Conservation (phyloP, 2,329 filamentous ascomycete species). For the Neofusicoccum laricinum region DNA sequence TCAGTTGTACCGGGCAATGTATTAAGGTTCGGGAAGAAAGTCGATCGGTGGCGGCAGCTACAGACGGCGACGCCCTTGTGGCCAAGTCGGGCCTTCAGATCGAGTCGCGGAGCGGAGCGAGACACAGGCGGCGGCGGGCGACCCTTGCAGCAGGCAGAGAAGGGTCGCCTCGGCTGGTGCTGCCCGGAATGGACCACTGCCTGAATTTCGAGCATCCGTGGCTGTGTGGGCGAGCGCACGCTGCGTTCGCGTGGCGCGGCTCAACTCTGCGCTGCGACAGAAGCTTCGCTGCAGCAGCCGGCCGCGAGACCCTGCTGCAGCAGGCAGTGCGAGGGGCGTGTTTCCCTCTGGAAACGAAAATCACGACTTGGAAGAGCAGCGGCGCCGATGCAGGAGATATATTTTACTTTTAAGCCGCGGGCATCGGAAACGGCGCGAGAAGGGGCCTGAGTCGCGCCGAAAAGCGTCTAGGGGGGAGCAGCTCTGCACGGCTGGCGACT, state of each 20-base stretch:
- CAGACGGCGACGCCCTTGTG: neutral
- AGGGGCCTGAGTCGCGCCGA: neutral
- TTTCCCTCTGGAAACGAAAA: neutral
- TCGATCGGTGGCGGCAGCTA: neutral
- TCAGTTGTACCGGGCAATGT: neutral
- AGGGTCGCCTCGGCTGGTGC: neutral
- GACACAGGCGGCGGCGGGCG: neutral
- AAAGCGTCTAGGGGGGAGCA: neutral
- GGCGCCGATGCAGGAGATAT: neutral
- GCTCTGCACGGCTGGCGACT: neutral
- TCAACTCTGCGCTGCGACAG: constrained; percentile 6
- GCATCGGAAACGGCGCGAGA: neutral
- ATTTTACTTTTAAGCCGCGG: constrained; percentile 3
- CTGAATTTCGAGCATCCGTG: neutral
- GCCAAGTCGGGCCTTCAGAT: neutral
- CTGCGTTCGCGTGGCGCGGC: neutral
- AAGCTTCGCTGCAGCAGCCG: constrained; percentile 2
- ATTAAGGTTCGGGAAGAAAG: constrained; percentile 4
- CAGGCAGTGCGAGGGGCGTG: neutral
- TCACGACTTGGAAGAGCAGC: neutral
- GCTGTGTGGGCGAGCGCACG: neutral
- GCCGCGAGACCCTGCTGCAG: neutral
- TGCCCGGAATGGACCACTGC: neutral
- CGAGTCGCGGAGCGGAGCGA: neutral
- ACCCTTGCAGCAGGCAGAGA: neutral